These are phyloP conservation scores for Scenedesmus sp. DNA, from an alignment of 163 green algal species.

Conservation along the genomic window DNA sequence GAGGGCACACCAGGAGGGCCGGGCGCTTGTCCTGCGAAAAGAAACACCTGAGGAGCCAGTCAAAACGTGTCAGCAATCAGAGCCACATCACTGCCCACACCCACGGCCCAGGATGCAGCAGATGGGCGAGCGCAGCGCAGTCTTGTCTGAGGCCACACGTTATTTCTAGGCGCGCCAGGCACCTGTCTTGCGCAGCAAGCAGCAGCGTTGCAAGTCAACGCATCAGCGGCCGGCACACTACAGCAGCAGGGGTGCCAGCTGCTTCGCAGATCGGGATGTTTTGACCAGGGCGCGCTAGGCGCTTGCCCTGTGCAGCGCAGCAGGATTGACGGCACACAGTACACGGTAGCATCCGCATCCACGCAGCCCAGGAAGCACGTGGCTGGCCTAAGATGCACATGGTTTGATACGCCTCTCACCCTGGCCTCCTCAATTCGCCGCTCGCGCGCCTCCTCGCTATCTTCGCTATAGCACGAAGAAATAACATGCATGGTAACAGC, in stretches of 20 bases:
- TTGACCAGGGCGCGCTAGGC: slow-evolving; percentile 64
- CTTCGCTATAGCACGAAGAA: slow-evolving; percentile 43
- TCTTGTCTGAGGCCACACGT: slow-evolving; percentile 68
- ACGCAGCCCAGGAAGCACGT: background rate
- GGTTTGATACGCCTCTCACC: slow-evolving; percentile 38
- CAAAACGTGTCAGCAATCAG: no score
- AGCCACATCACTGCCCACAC: slow-evolving; percentile 86
- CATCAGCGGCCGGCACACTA: no score
- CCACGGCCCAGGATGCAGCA: slow-evolving; percentile 99
- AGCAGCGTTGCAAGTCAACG: no score
- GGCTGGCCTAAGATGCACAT: no score
- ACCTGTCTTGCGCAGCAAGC: no score
- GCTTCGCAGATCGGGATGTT: no score
- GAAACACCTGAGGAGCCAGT: no score
- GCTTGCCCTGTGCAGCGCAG: slow-evolving; percentile 58
- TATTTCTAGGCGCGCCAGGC: slow-evolving; percentile 49
- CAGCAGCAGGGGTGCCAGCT: no score
- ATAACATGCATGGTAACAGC: background rate
- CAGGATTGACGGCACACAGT: background rate
- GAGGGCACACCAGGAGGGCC: no score
- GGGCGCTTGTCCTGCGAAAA: no score
- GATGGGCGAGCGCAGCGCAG: slow-evolving; percentile 96
- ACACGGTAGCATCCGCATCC: background rate
- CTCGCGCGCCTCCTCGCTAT: slow-evolving; percentile 83
- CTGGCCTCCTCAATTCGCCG: slow-evolving; percentile 73